phyloP scores from a whole-genome alignment of 108 stramenopile genomes.

The Bacterosira constricta region DNA sequence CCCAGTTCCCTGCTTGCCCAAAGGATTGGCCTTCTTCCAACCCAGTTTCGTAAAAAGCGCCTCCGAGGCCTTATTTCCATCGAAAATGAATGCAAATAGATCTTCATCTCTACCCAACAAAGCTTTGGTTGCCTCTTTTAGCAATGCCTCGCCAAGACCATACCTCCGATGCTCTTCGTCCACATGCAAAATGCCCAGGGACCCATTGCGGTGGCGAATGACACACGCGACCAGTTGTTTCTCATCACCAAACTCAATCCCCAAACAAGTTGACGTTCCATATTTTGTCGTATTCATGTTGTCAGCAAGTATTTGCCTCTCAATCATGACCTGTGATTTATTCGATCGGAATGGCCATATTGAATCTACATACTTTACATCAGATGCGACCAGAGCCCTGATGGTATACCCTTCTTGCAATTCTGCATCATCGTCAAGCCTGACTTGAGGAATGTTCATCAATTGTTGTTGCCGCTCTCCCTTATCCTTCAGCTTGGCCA shows the following conservation, averaged over 20 bases:
- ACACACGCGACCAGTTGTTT: constrained; percentile 44
- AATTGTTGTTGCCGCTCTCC: constrained; percentile 13
- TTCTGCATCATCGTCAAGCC: background rate
- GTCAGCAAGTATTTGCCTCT: constrained; percentile 16
- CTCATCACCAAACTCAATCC: constrained; percentile 45
- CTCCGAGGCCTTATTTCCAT: constrained; percentile 59
- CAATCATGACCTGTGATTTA: constrained; percentile 22
- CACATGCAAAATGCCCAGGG: constrained; percentile 58
- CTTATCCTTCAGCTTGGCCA: constrained; percentile 20
- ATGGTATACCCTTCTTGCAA: constrained; percentile 12
- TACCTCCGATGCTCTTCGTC: constrained; percentile 43
- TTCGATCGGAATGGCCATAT: constrained; percentile 24
- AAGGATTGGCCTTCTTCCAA: constrained; percentile 29
- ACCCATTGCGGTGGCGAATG: constrained; percentile 50
- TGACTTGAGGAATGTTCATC: constrained; percentile 8
- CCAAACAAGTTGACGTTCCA: constrained; percentile 40
- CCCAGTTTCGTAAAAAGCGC: constrained; percentile 45
- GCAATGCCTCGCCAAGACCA: constrained; percentile 44
- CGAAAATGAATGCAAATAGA: constrained; percentile 50
- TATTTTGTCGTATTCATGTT: constrained; percentile 13
- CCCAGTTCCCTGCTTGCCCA: constrained; percentile 16
- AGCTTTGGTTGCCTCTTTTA: constrained; percentile 38
- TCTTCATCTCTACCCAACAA: constrained; percentile 12
- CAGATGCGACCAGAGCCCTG: constrained; percentile 13
- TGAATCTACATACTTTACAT: constrained; percentile 30